Base-by-base conservation (phyloP, 441 rosid species). In the Jatropha podagrica region DNA sequence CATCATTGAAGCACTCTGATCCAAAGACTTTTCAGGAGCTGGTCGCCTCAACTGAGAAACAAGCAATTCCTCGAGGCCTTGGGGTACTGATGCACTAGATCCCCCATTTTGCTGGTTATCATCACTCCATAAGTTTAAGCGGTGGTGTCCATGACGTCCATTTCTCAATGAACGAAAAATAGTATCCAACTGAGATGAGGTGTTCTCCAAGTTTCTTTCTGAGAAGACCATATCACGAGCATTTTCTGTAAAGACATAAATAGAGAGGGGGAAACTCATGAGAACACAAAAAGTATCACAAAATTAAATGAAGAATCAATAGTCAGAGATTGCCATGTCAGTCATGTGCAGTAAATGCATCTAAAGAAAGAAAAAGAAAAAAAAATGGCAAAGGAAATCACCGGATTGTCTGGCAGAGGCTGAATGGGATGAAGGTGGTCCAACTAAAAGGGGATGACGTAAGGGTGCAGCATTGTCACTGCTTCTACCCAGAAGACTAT, bases 91-190 rank as follows among this genome's bases (percentile, higher is more conserved):
- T 71, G 92, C 84, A 88, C 81, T 90, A 26, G 98, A 86, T 77
- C 97, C 98, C 83, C 89, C 85, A 79, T 81, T 85, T 80, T 83
- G 97, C 80, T 88, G 98, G 84, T 81, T 96, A 63, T 91, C 97
- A 88, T 96, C 98, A 79, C 83, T 87, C 99, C 99, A 96, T 83
- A 94, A 81, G 85, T 92, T 92, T 89, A 91, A 79, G 69, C 98
- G 99, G 70, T 91, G 99, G 70, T 91, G 91, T 14, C 97, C 92
- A 76, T 90, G 97, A 65, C 97, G 97, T 32, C 97, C 97, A 86
- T 82, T 94, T 83, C 99, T 87, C 84, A 96, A 71, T 60, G 99
- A 92, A 49, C 98, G 96, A 82, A 96, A 96, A 77, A 96, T 87
- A 72, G 90, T 81, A 86, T 96, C 98, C 85, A 96, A 75, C 76